Percentiles rank a stretch among this genome's conserved stretches.
Evolutionary conservation across 495 filamentous ascomycete species (phyloP).

Genomic region (Hypoxylon trugodes): DNA sequence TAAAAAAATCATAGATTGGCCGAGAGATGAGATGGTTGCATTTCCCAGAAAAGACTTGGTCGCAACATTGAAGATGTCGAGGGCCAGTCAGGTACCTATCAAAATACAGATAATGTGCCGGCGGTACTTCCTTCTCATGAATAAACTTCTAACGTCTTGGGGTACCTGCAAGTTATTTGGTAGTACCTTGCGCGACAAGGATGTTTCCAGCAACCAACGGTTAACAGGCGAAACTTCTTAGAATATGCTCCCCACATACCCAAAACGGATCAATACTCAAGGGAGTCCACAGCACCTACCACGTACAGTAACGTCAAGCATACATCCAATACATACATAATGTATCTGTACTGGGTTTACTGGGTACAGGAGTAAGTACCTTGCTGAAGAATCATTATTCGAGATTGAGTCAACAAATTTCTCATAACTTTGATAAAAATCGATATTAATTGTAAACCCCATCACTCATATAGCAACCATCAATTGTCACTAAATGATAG

Average conservation of each 20-base stretch:
- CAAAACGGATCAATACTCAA: conserved; percentile 13
- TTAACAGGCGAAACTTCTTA: conserved; percentile 11
- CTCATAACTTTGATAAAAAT: no score
- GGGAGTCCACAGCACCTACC: not conserved
- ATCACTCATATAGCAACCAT: no score
- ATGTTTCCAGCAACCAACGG: conserved; percentile 15
- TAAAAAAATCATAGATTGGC: conserved; percentile 1
- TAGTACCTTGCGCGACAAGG: not conserved
- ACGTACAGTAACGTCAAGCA: not conserved
- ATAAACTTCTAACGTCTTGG: not conserved
- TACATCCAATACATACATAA: no score
- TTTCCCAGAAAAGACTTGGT: conserved; percentile 31
- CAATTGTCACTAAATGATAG: no score
- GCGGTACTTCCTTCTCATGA: conserved; percentile 2
- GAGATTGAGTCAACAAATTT: no score
- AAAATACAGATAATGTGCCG: not conserved
- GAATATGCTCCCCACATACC: conserved; percentile 28
- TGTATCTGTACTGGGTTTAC: not conserved
- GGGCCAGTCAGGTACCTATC: not conserved
- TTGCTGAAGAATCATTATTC: no score
- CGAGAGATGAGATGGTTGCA: conserved; percentile 37
- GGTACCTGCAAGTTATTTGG: conserved; percentile 11
- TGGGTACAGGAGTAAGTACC: not conserved
- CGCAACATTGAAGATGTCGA: not conserved
- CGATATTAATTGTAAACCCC: no score